phyloP scores from a whole-genome alignment of 352 stramenopile species.

The Pythium aphanidermatum region DNA sequence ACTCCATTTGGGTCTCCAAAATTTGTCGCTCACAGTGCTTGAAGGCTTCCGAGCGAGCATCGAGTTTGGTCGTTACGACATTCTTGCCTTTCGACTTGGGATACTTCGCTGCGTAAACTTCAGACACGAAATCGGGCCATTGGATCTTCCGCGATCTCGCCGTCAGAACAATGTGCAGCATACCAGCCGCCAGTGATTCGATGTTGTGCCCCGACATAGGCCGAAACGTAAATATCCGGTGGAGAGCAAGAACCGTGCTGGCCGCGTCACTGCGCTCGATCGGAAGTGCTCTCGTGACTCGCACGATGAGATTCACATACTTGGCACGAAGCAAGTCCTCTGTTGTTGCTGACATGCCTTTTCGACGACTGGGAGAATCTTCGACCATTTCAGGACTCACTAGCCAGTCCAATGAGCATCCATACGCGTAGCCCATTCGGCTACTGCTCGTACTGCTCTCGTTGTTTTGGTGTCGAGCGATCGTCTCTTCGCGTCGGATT shows the following conservation, averaged over 20 bases:
- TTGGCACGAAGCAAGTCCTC: constrained; percentile 60
- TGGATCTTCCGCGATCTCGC: constrained; percentile 50
- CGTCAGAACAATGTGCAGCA: constrained; percentile 75
- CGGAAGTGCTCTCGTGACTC: constrained; percentile 53
- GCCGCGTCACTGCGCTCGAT: constrained; percentile 65
- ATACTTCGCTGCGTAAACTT: constrained; percentile 38
- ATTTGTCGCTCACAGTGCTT: constrained; percentile 48
- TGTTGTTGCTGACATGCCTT: constrained; percentile 48
- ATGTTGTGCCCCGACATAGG: constrained; percentile 56
- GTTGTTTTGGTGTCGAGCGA: too few relatives aligned
- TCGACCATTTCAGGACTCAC: constrained; percentile 50
- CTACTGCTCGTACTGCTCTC: neutral
- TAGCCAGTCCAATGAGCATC: constrained; percentile 71
- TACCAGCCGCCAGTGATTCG: constrained; percentile 58
- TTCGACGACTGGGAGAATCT: constrained; percentile 48
- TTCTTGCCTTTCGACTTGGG: neutral
- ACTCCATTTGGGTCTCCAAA: constrained; percentile 43
- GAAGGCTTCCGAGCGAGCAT: constrained; percentile 37
- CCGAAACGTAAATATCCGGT: constrained; percentile 74
- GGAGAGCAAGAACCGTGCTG: constrained; percentile 70
- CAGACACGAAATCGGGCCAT: constrained; percentile 59
- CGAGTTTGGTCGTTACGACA: too few relatives aligned
- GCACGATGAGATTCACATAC: constrained; percentile 58
- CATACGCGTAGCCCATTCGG: constrained; percentile 30
- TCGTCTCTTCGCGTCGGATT: constrained; percentile 8